Conservation (phyloP, 805 yeast genomes). For the Starmerella sirachaensis region DNA sequence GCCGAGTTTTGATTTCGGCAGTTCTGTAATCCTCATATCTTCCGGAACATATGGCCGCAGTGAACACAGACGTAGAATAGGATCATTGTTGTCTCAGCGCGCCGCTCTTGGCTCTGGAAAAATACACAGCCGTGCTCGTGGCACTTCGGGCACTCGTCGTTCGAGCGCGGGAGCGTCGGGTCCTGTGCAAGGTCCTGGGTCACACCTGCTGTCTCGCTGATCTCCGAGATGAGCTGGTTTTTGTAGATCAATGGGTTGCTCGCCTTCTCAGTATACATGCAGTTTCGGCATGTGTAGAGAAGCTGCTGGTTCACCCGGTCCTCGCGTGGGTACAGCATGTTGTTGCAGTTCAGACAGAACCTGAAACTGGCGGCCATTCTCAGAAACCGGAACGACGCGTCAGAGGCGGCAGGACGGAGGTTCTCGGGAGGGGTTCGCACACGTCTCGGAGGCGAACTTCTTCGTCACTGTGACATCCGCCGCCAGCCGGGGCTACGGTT, state of each 20-base stretch:
- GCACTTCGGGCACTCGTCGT: conserved; percentile 86
- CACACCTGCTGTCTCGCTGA: conserved; percentile 92
- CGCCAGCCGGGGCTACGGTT: too few relatives aligned
- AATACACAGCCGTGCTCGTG: conserved; percentile 83
- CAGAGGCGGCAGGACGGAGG: too few relatives aligned
- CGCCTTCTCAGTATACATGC: conserved; percentile 86
- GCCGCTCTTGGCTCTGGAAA: conserved; percentile 90
- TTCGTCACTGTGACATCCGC: too few relatives aligned
- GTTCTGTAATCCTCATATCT: conserved; percentile 4
- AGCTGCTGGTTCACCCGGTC: conserved; percentile 67
- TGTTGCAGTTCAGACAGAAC: conserved; percentile 94
- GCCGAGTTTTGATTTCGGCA: background rate
- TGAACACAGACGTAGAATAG: conserved; percentile 82
- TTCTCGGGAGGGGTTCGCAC: too few relatives aligned
- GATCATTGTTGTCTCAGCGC: conserved; percentile 87
- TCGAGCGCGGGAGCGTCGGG: conserved; percentile 95
- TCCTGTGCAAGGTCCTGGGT: conserved; percentile 91
- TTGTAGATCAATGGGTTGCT: conserved; percentile 74
- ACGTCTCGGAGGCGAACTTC: too few relatives aligned
- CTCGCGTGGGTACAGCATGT: conserved; percentile 95
- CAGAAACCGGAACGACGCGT: too few relatives aligned
- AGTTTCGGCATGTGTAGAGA: conserved; percentile 86
- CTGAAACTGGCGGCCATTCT: conserved; percentile 74
- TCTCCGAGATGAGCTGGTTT: conserved; percentile 81
- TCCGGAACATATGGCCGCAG: conserved; percentile 60